A percentile compares a stretch with the other conserved stretches of the same genome.
Evolutionary conservation across 768 basidiomycete genomes (phyloP).

Genomic region (Hydnomerulius pinastri): DNA sequence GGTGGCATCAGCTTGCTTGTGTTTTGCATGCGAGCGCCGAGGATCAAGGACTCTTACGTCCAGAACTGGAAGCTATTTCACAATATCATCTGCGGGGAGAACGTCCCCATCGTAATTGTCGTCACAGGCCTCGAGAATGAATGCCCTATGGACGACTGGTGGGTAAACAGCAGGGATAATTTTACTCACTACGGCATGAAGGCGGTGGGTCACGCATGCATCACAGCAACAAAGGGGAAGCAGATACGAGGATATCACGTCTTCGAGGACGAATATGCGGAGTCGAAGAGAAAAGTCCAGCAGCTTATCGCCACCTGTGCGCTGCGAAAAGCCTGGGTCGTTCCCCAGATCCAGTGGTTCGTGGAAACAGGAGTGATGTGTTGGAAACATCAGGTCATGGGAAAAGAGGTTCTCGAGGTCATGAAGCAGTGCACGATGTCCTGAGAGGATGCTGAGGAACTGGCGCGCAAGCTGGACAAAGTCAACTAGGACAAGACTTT

Average conservation of each 20-base stretch:
- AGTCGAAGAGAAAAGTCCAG: slow-evolving; percentile 13
- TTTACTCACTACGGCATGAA: slow-evolving; percentile 14
- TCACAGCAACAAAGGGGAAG: slow-evolving; percentile 21
- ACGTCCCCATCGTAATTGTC: slow-evolving; percentile 33
- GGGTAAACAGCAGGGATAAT: slow-evolving; percentile 8
- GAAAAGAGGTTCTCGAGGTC: not conserved
- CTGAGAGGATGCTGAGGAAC: not conserved
- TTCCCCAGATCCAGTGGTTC: slow-evolving; percentile 4
- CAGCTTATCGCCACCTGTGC: not conserved
- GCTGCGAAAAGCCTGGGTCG: not conserved
- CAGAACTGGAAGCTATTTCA: slow-evolving; percentile 23
- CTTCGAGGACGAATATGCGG: slow-evolving; percentile 24
- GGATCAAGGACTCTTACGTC: slow-evolving; percentile 8
- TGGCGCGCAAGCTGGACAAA: slow-evolving; percentile 8
- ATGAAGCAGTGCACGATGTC: not conserved
- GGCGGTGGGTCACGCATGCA: slow-evolving; percentile 23
- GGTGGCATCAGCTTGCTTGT: slow-evolving; percentile 37
- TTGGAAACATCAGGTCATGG: not conserved
- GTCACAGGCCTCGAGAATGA: slow-evolving; percentile 38
- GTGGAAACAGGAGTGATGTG: not conserved
- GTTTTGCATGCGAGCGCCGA: slow-evolving; percentile 33
- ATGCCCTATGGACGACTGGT: too few species aligned
- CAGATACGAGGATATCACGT: slow-evolving; percentile 6
- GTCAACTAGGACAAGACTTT: too few species aligned
- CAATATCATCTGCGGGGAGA: slow-evolving; percentile 32